These are phyloP conservation scores for Chlorella sp. DNA, from an alignment of 139 green algal genomes.

Conservation along the genomic window DNA sequence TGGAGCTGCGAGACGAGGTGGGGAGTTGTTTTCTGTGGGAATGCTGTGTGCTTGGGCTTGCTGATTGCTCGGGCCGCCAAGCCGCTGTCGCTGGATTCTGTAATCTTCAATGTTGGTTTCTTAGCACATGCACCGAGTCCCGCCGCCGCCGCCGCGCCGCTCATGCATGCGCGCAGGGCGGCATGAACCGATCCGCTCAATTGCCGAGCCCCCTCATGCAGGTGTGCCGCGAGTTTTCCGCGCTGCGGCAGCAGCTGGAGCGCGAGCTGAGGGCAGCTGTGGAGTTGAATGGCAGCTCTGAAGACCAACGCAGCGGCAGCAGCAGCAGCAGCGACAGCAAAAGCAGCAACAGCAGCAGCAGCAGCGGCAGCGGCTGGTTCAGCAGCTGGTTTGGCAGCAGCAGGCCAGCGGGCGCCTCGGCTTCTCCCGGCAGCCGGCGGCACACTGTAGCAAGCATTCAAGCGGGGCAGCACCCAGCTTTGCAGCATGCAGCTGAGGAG, in stretches of 20 bases:
- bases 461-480: constrained; percentile 2
- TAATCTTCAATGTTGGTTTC: too few relatives aligned
- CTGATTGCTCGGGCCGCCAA: too few relatives aligned
- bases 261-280: neutral
- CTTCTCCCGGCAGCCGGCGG: constrained; percentile 47
- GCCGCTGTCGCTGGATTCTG: too few relatives aligned
- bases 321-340: neutral
- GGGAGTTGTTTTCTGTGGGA: too few relatives aligned
- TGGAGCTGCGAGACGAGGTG: constrained; percentile 24
- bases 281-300: too few relatives aligned
- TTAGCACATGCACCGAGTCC: too few relatives aligned
- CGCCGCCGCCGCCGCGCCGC: too few relatives aligned
- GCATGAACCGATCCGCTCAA: too few relatives aligned
- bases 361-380: neutral
- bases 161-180: too few relatives aligned
- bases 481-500: constrained; percentile 7
- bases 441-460: neutral
- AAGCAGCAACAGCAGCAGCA: neutral
- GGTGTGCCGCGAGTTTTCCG: neutral
- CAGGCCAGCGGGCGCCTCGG: neutral
- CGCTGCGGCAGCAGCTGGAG: neutral
- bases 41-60: too few relatives aligned
- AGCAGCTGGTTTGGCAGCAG: neutral
- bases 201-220: too few relatives aligned
- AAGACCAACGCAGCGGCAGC: neutral